phyloP scores from a whole-genome alignment of 306 rosid species.

The Quercus agrifolia region DNA sequence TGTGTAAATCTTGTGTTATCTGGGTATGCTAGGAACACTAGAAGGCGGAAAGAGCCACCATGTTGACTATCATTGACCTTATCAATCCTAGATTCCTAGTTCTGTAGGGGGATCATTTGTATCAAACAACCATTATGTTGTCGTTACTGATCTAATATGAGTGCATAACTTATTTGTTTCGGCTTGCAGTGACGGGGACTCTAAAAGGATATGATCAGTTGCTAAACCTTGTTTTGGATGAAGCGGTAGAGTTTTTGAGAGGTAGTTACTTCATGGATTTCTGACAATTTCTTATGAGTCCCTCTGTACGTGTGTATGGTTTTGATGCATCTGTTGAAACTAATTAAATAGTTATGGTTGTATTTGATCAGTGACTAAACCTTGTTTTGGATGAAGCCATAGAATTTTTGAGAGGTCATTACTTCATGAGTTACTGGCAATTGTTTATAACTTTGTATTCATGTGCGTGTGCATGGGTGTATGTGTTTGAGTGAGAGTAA shows the following conservation, averaged over 20 bases:
- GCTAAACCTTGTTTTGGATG: slow-evolving; percentile 91
- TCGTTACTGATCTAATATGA: neutral
- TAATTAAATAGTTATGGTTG: neutral
- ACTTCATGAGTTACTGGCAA: neutral
- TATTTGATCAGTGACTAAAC: slow-evolving; percentile 69
- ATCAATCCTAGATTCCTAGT: no score
- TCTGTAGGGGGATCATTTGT: neutral
- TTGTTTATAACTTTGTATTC: neutral
- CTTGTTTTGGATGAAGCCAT: slow-evolving; percentile 93
- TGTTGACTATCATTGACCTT: no score
- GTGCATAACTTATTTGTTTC: neutral
- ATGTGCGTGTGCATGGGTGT: neutral
- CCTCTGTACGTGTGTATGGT: neutral
- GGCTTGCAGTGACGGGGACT: slow-evolving; percentile 78
- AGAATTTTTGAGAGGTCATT: slow-evolving; percentile 82
- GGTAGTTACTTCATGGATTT: slow-evolving; percentile 38
- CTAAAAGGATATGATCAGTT: slow-evolving; percentile 96
- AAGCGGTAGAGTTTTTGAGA: slow-evolving; percentile 87
- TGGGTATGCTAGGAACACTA: neutral
- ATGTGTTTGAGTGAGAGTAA: no score
- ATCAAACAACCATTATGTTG: neutral
- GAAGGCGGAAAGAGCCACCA: no score
- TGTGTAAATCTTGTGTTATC: neutral
- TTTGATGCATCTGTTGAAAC: neutral
- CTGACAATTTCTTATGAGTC: neutral